These are phyloP conservation scores for Nigrospora osmanthi DNA, from an alignment of 2,329 filamentous ascomycete genomes.

Conservation along the genomic window DNA sequence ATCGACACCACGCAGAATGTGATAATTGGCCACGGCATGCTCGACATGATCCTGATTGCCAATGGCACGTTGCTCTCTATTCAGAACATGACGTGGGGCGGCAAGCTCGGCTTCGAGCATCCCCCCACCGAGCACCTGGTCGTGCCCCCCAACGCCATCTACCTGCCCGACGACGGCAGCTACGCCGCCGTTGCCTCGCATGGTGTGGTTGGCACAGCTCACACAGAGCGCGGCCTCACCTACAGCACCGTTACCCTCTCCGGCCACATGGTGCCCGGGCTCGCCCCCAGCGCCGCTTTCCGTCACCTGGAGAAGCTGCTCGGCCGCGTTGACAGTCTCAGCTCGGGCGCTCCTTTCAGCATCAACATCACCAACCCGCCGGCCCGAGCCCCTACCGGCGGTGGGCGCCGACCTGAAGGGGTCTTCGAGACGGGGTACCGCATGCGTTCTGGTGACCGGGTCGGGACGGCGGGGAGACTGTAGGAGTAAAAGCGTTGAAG, in stretches of 20 bases:
- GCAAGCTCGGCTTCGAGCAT: constrained; percentile 59
- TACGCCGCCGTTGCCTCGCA: constrained; percentile 44
- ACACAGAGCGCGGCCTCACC: constrained; percentile 70
- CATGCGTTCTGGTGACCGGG: no score
- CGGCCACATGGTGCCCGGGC: constrained; percentile 65
- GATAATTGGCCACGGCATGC: constrained; percentile 63
- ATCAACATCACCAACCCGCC: no score
- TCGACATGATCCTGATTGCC: constrained; percentile 60
- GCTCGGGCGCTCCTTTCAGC: constrained; percentile 2
- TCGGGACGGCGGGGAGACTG: no score
- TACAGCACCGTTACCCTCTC: constrained; percentile 44
- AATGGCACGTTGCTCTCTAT: constrained; percentile 66
- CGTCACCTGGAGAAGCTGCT: constrained; percentile 69
- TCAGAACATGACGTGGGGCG: constrained; percentile 78
- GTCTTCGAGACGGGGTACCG: no score
- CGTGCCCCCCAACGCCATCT: constrained; percentile 38
- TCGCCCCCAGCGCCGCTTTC: constrained; percentile 60
- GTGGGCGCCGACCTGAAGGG: no score
- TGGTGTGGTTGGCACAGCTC: constrained; percentile 61
- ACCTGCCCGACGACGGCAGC: background rate
- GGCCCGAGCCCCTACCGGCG: no score
- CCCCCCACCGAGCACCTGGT: constrained; percentile 56
- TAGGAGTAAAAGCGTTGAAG: no score
- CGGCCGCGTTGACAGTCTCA: constrained; percentile 48
- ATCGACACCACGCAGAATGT: constrained; percentile 68